Evolutionary conservation across 768 basidiomycete genomes (phyloP).

Genomic region (Podaxis mareebaensis): DNA sequence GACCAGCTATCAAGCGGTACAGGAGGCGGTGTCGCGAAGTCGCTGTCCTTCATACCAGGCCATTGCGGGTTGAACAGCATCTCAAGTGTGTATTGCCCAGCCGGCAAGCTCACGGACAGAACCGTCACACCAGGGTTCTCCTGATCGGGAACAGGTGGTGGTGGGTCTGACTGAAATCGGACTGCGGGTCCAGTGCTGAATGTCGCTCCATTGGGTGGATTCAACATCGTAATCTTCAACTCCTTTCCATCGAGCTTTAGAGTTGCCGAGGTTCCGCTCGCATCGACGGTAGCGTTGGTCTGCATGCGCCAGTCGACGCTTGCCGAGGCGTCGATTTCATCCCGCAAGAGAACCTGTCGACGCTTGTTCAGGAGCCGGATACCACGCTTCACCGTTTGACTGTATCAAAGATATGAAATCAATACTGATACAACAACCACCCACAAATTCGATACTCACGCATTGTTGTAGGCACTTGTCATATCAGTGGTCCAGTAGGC

Average conservation of each 20-base stretch:
- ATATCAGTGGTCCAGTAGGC: constrained; percentile 84
- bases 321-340: constrained; percentile 71
- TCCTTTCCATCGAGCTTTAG: constrained; percentile 71
- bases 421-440: constrained; percentile 11
- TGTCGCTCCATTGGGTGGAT: constrained; percentile 62
- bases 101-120: constrained; percentile 65
- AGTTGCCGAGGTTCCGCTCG: constrained; percentile 67
- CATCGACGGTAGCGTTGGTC: constrained; percentile 79
- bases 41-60: constrained; percentile 56
- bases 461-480: constrained; percentile 70
- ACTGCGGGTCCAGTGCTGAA: constrained; percentile 59
- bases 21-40: constrained; percentile 67
- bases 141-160: constrained; percentile 67
- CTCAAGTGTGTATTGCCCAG: constrained; percentile 76
- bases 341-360: constrained; percentile 88
- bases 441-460: constrained; percentile 44
- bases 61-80: constrained; percentile 96
- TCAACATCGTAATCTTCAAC: constrained; percentile 65
- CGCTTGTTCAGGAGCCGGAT: constrained; percentile 81
- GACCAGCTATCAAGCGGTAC: constrained; percentile 79
- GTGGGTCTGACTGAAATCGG: constrained; percentile 59
- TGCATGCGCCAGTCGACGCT: constrained; percentile 89
- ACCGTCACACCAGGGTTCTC: constrained; percentile 79
- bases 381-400: constrained; percentile 79
- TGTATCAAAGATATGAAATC: constrained; percentile 26